Percentiles rank a stretch among this genome's conserved stretches.
Conservation (phyloP, 2,329 filamentous ascomycete species). For the Pleurostoma richardsiae region DNA sequence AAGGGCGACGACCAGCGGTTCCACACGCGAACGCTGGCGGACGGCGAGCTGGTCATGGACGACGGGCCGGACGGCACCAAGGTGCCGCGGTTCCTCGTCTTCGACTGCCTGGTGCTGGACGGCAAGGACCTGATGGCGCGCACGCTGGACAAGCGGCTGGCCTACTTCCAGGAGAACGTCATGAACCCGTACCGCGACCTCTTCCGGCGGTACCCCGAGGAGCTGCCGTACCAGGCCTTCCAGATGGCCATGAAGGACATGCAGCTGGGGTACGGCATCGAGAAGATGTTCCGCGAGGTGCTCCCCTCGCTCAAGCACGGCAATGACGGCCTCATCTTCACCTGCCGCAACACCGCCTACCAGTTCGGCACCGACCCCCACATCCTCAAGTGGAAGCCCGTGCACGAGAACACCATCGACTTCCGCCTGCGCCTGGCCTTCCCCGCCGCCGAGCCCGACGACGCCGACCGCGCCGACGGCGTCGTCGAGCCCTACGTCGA, state of each 20-base stretch:
- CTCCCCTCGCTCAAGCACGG: slow-evolving; percentile 83
- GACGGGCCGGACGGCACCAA: slow-evolving; percentile 59
- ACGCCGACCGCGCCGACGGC: slow-evolving; percentile 62
- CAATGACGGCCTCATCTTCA: slow-evolving; percentile 96
- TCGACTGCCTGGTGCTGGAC: slow-evolving; percentile 85
- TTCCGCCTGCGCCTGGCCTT: slow-evolving; percentile 79
- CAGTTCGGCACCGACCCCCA: slow-evolving; percentile 85
- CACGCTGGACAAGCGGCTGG: slow-evolving; percentile 82
- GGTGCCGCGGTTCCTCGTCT: slow-evolving; percentile 82
- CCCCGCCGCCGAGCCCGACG: slow-evolving; percentile 62
- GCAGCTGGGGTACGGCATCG: slow-evolving; percentile 81
- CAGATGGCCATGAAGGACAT: slow-evolving; percentile 83
- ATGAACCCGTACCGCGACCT: slow-evolving; percentile 65
- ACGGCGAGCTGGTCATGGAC: slow-evolving; percentile 91
- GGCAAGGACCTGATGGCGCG: slow-evolving; percentile 69
- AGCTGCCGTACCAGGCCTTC: slow-evolving; percentile 69
- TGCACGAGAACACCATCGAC: slow-evolving; percentile 91
- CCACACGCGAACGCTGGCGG: slow-evolving; percentile 77
- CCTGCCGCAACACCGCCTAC: slow-evolving; percentile 84
- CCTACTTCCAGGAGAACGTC: slow-evolving; percentile 75
- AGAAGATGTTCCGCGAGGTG: slow-evolving; percentile 86
- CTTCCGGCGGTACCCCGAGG: slow-evolving; percentile 61
- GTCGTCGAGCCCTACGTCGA: slow-evolving; percentile 61
- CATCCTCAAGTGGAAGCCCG: slow-evolving; percentile 97
- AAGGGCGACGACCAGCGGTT: slow-evolving; percentile 60